These are phyloP conservation scores for Xylaria castorea DNA, from an alignment of 495 filamentous ascomycete genomes.

Conservation along the genomic window DNA sequence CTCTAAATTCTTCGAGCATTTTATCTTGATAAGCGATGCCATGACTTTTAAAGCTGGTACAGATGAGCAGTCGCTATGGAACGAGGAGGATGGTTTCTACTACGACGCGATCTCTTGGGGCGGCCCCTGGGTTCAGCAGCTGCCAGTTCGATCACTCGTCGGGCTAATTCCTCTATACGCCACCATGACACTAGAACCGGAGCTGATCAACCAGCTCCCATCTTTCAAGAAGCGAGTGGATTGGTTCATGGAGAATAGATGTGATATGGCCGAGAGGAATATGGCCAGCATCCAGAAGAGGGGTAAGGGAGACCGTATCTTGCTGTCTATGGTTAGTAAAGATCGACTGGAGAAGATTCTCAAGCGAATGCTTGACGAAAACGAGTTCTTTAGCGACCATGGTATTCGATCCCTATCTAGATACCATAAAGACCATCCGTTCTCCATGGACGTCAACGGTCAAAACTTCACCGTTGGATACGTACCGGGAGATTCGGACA, in stretches of 20 bases:
- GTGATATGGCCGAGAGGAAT: constrained; percentile 87
- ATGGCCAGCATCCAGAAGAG: constrained; percentile 88
- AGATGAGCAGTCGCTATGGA: constrained; percentile 86
- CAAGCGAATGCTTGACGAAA: constrained; percentile 89
- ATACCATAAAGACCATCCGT: constrained; percentile 86
- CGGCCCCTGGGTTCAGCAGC: constrained; percentile 87
- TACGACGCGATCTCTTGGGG: constrained; percentile 98
- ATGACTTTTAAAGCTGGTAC: constrained; percentile 90
- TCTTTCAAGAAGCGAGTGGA: constrained; percentile 91
- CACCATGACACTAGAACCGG: constrained; percentile 88
- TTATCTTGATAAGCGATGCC: constrained; percentile 95
- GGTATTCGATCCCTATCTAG: constrained; percentile 95
- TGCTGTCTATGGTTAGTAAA: constrained; percentile 87
- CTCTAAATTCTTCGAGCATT: constrained; percentile 98
- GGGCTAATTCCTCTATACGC: constrained; percentile 93
- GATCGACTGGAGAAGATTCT: constrained; percentile 86
- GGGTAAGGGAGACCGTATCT: constrained; percentile 84
- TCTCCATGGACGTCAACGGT: constrained; percentile 94
- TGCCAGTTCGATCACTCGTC: constrained; percentile 89
- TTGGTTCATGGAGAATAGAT: constrained; percentile 89
- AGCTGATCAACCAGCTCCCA: constrained; percentile 89
- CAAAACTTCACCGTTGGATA: constrained; percentile 89
- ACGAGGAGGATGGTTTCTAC: constrained; percentile 94
- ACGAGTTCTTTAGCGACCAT: constrained; percentile 88
- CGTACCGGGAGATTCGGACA: constrained; percentile 92